A percentile compares a stretch with the other conserved stretches of the same genome.
Conservation (phyloP, 2,329 filamentous ascomycete genomes). For the Dothiorella sarmentorum region DNA sequence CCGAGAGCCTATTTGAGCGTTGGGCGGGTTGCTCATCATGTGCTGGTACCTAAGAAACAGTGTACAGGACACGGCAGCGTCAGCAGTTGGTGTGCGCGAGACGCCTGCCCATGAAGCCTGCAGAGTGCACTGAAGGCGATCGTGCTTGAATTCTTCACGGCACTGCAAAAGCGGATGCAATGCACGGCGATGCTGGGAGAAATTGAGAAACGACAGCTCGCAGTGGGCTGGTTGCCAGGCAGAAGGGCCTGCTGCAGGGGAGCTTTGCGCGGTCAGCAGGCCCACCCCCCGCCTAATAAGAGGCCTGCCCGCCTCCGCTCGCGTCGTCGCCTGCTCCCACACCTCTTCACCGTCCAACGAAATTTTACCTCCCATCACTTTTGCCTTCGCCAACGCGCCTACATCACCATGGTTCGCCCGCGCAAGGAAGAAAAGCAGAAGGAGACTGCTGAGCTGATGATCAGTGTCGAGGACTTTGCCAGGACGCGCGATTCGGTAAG, state of each 20-base stretch:
- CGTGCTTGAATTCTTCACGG: not conserved
- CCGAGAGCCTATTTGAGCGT: not conserved
- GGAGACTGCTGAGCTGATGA: constrained; percentile 34
- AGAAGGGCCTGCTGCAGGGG: not conserved
- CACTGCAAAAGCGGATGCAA: not conserved
- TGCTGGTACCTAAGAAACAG: no score
- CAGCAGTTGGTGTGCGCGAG: no score
- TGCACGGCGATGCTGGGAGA: not conserved
- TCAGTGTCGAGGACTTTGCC: constrained; percentile 73
- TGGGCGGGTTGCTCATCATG: no score
- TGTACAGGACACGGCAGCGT: no score
- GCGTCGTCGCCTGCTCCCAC: constrained; percentile 7
- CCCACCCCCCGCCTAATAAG: not conserved
- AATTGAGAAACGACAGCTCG: not conserved
- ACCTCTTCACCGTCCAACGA: not conserved
- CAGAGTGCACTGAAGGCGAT: not conserved
- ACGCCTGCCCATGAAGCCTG: not conserved
- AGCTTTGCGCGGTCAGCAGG: not conserved
- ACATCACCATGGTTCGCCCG: constrained; percentile 15
- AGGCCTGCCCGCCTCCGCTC: constrained; percentile 3
- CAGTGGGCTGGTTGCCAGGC: not conserved
- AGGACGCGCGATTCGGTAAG: constrained; percentile 80
- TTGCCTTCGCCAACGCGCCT: not conserved
- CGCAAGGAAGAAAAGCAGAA: constrained; percentile 28
- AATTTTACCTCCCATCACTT: not conserved